Evolutionary conservation across 179 eudicot species (phyloP).

Genomic region (Sideroxylon spinosum): DNA sequence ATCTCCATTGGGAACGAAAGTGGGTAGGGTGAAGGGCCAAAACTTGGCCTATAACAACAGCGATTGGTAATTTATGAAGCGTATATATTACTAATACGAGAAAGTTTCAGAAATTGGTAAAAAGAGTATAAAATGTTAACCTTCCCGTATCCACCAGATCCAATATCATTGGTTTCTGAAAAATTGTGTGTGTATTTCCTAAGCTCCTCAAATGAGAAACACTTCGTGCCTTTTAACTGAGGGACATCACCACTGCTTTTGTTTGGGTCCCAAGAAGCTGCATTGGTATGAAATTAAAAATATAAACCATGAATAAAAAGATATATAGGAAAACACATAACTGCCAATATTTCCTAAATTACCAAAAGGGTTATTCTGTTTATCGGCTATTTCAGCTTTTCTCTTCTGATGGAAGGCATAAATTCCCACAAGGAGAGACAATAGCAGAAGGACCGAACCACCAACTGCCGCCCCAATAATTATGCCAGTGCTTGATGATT

Average conservation of each 20-base stretch:
- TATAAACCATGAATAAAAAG: neutral
- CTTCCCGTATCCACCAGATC: slow-evolving; percentile 40
- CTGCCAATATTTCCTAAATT: neutral
- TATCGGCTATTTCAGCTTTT: slow-evolving; percentile 34
- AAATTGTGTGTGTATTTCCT: slow-evolving; percentile 28
- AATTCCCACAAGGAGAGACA: slow-evolving; percentile 26
- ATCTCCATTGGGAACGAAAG: too few relatives aligned
- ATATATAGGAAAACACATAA: neutral
- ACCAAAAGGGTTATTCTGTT: slow-evolving; percentile 35
- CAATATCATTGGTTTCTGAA: slow-evolving; percentile 22
- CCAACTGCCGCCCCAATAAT: slow-evolving; percentile 31
- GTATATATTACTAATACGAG: too few relatives aligned
- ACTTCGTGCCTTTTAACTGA: slow-evolving; percentile 30
- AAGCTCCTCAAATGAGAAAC: slow-evolving; percentile 32
- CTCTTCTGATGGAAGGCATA: slow-evolving; percentile 32
- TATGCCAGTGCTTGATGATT: slow-evolving; percentile 25
- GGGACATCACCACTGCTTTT: slow-evolving; percentile 26
- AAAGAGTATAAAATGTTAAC: slow-evolving; percentile 11
- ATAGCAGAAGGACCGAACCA: slow-evolving; percentile 23
- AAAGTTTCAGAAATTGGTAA: neutral
- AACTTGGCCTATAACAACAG: too few relatives aligned
- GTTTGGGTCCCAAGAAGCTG: slow-evolving; percentile 28
- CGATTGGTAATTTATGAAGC: too few relatives aligned
- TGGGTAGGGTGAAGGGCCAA: too few relatives aligned
- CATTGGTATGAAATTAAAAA: slow-evolving; percentile 8